Evolutionary conservation across 177 flowering plant species (phyloP).

Genomic region (Vitis hybrid): DNA sequence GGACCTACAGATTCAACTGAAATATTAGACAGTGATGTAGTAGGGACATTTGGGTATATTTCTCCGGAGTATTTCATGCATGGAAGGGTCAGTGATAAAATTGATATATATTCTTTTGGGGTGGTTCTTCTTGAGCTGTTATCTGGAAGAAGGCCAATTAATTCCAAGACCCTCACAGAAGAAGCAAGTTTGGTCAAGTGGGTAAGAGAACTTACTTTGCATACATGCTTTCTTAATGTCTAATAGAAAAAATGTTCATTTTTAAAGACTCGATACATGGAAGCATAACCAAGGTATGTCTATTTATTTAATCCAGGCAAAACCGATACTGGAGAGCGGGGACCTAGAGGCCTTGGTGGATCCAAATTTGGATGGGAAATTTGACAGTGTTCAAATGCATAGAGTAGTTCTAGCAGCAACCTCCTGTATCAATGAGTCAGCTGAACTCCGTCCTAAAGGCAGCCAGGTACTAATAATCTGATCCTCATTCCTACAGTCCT

Average conservation of each 20-base stretch:
- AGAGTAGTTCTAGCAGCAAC: constrained; percentile 29
- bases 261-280: no score
- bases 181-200: constrained; percentile 37
- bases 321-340: constrained; percentile 16
- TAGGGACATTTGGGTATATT: constrained; percentile 41
- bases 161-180: constrained; percentile 5
- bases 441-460: constrained; percentile 24
- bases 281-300: not conserved
- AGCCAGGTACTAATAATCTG: constrained; percentile 19
- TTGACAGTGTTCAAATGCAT: constrained; percentile 23
- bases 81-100: constrained; percentile 38
- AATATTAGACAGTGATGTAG: constrained; percentile 17
- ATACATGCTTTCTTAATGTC: no score
- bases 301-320: constrained; percentile 24
- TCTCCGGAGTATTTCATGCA: constrained; percentile 45
- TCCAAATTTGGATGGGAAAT: constrained; percentile 23
- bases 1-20: constrained; percentile 21
- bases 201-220: constrained; percentile 23
- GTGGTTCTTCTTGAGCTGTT: constrained; percentile 43
- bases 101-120: constrained; percentile 46
- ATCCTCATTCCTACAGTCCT: no score
- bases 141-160: constrained; percentile 31
- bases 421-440: constrained; percentile 25
- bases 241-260: no score
- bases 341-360: constrained; percentile 22